Evolutionary conservation across 345 rosid genomes (phyloP).

Genomic region (Heritiera littoralis): DNA sequence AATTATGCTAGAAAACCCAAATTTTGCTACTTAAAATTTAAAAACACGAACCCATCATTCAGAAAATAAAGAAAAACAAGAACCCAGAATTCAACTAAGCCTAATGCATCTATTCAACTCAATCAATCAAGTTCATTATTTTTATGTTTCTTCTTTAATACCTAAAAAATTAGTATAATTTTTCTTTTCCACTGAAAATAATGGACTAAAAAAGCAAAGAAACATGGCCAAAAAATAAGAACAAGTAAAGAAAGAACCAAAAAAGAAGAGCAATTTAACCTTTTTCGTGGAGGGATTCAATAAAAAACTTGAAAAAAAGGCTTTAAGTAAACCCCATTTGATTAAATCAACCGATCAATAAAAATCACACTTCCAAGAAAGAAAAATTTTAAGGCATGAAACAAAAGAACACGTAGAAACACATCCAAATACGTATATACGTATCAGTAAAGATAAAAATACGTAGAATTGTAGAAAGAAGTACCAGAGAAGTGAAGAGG

Average conservation of each 20-base stretch:
- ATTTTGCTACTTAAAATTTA: too few species aligned
- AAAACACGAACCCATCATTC: not conserved
- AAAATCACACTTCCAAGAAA: not conserved
- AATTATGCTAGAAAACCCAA: not conserved
- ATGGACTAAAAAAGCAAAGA: not conserved
- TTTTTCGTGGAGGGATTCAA: not conserved
- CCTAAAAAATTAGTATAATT: not conserved
- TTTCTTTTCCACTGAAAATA: not conserved
- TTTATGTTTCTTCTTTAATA: not conserved
- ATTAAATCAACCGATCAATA: not conserved
- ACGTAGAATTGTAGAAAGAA: not conserved
- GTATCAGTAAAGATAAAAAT: not conserved
- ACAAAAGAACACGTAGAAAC: too few species aligned
- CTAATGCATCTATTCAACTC: slow-evolving; percentile 7
- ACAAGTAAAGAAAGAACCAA: not conserved
- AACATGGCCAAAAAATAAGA: not conserved
- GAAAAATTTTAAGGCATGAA: too few species aligned
- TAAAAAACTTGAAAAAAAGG: not conserved
- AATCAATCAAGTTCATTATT: not conserved
- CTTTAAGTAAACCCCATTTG: slow-evolving; percentile 10
- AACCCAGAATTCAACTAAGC: slow-evolving; percentile 13
- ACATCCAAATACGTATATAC: too few species aligned
- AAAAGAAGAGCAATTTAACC: not conserved
- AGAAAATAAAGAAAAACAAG: not conserved
- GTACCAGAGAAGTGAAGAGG: not conserved